Percentiles rank a stretch among this genome's conserved stretches.
phyloP scores from a whole-genome alignment of 768 basidiomycete genomes.

The Amanita rimosa region DNA sequence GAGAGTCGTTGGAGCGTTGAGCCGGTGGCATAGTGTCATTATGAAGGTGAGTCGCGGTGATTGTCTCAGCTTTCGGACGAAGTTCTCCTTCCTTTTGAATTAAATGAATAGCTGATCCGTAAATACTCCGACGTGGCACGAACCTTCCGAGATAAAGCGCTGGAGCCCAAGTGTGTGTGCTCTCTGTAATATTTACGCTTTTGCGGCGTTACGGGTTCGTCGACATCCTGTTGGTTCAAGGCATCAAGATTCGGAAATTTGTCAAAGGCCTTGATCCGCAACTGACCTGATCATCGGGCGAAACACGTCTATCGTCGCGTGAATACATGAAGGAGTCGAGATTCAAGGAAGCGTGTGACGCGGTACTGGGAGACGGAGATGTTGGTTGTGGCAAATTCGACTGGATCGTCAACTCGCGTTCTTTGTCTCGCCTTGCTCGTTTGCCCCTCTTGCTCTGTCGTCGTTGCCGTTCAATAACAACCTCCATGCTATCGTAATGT shows the following conservation, averaged over 20 bases:
- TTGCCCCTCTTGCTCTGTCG: conserved; percentile 45
- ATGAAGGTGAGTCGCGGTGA: conserved; percentile 28
- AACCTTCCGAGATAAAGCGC: conserved; percentile 19
- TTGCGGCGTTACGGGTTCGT: conserved; percentile 44
- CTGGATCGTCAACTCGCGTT: conserved; percentile 31
- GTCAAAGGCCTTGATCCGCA: conserved; percentile 15
- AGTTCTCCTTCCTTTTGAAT: conserved; percentile 10
- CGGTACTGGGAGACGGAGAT: conserved; percentile 42
- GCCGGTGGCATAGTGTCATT: conserved; percentile 15
- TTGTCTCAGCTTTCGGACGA: conserved; percentile 29
- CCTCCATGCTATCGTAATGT: conserved; percentile 65
- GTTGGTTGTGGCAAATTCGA: conserved; percentile 27
- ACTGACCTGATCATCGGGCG: conserved; percentile 30
- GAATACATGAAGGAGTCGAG: conserved; percentile 38
- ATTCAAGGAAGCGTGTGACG: conserved; percentile 32
- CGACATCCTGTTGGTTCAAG: conserved; percentile 7
- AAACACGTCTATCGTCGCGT: conserved; percentile 41
- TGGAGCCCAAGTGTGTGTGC: conserved; percentile 26
- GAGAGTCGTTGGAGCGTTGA: conserved; percentile 21
- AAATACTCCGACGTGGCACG: conserved; percentile 8
- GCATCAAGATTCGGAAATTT: background rate
- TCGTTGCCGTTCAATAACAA: conserved; percentile 65
- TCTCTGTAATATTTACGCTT: conserved; percentile 53
- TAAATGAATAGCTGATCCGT: conserved; percentile 10
- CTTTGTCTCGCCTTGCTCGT: conserved; percentile 34